Percentiles rank a stretch among this genome's conserved stretches.
phyloP scores from a whole-genome alignment of 2,329 filamentous ascomycete species.

The Botrytis aclada region DNA sequence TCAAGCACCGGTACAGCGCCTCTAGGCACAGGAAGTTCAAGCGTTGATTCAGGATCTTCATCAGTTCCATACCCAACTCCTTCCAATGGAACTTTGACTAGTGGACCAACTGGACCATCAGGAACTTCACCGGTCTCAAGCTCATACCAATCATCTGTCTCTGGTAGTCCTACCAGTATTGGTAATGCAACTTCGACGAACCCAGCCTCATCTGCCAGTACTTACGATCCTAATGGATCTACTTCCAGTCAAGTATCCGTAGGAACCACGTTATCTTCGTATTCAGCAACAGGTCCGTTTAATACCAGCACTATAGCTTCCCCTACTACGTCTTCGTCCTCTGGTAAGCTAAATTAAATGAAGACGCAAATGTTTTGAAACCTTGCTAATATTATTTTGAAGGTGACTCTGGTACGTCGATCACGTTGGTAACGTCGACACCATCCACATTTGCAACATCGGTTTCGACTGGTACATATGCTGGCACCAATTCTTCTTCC shows the following conservation, averaged over 20 bases:
- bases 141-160: background rate
- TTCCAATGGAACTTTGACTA: constrained; percentile 18
- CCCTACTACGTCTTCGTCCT: background rate
- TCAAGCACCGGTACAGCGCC: constrained; percentile 7
- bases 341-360: background rate
- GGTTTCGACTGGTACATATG: constrained; percentile 14
- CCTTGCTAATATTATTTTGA: constrained; percentile 1
- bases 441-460: constrained; percentile 25
- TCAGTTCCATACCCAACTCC: constrained; percentile 20
- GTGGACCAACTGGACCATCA: constrained; percentile 20
- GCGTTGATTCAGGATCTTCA: constrained; percentile 15
- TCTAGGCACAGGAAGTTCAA: constrained; percentile 15
- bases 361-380: background rate
- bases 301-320: constrained; percentile 9
- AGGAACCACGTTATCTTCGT: background rate
- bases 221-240: background rate
- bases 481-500: constrained; percentile 9
- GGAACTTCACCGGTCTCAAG: constrained; percentile 6
- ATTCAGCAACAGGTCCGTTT: background rate
- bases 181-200: background rate
- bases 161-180: background rate
- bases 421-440: constrained; percentile 11
- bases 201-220: background rate
- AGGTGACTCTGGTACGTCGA: constrained; percentile 18
- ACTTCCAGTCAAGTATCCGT: constrained; percentile 14